Percentiles rank a stretch among this genome's conserved stretches.
These are phyloP conservation scores for Verticillium nubilum DNA, from an alignment of 2,329 filamentous ascomycete species.

Conservation along the genomic window DNA sequence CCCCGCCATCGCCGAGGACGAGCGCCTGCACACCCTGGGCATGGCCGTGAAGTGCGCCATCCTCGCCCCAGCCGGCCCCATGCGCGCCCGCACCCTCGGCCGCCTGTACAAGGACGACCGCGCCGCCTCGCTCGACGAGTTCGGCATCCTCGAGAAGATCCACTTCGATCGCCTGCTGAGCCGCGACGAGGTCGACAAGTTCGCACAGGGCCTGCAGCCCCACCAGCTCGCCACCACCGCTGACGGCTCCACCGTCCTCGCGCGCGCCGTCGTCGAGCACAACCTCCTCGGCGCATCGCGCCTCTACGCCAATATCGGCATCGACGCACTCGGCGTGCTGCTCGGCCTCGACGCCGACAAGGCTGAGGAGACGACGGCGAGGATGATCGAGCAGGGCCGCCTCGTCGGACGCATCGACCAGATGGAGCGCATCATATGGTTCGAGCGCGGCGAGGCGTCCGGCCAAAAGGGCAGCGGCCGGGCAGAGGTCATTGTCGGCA, in stretches of 20 bases:
- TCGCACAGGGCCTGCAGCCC: slow-evolving; percentile 71
- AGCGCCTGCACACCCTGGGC: slow-evolving; percentile 76
- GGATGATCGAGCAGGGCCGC: slow-evolving; percentile 93
- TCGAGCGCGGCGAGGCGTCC: slow-evolving; percentile 68
- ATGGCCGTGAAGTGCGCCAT: slow-evolving; percentile 91
- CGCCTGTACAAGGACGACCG: slow-evolving; percentile 93
- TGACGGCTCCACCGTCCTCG: slow-evolving; percentile 88
- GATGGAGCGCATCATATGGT: slow-evolving; percentile 82
- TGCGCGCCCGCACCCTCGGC: slow-evolving; percentile 72
- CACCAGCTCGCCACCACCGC: slow-evolving; percentile 88
- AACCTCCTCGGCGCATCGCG: slow-evolving; percentile 83
- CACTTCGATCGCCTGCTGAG: slow-evolving; percentile 83
- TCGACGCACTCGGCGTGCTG: slow-evolving; percentile 69
- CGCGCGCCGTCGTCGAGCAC: slow-evolving; percentile 91
- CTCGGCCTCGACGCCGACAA: slow-evolving; percentile 73
- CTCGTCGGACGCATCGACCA: slow-evolving; percentile 89
- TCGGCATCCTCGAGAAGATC: slow-evolving; percentile 92
- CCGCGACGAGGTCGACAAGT: slow-evolving; percentile 77
- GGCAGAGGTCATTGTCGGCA: slow-evolving; percentile 57
- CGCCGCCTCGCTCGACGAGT: slow-evolving; percentile 68
- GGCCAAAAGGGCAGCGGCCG: slow-evolving; percentile 64
- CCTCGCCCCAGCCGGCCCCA: slow-evolving; percentile 83
- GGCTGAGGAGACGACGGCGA: slow-evolving; percentile 85
- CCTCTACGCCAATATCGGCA: slow-evolving; percentile 71
- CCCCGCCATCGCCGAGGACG: slow-evolving; percentile 73